These are phyloP conservation scores for Fusarium irregulare DNA, from an alignment of 2,329 filamentous ascomycete species.

Conservation along the genomic window DNA sequence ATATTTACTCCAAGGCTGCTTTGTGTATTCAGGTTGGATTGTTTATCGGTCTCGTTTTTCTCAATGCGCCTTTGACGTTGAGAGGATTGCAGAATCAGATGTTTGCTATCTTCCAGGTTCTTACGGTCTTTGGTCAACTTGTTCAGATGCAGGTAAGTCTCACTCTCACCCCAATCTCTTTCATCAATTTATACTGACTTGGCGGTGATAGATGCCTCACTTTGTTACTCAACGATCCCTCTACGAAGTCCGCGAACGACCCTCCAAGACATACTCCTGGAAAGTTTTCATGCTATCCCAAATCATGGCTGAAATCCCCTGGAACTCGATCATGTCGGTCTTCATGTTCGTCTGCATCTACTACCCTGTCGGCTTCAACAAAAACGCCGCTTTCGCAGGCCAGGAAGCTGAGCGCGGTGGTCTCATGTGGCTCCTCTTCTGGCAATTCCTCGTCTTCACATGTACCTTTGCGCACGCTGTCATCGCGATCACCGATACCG, in stretches of 20 bases:
- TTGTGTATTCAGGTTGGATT: slow-evolving; percentile 75
- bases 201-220: slow-evolving; percentile 65
- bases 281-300: slow-evolving; percentile 86
- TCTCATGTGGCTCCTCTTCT: slow-evolving; percentile 75
- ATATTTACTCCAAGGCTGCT: slow-evolving; percentile 84
- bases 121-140: slow-evolving; percentile 83
- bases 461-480: slow-evolving; percentile 75
- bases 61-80: slow-evolving; percentile 73
- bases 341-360: slow-evolving; percentile 86
- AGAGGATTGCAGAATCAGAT: slow-evolving; percentile 90
- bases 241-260: slow-evolving; percentile 87
- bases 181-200: too few species aligned
- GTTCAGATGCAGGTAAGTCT: slow-evolving; percentile 60
- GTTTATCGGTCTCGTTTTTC: slow-evolving; percentile 87
- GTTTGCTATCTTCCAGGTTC: slow-evolving; percentile 85
- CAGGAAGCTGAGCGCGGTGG: slow-evolving; percentile 64
- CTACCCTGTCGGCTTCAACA: slow-evolving; percentile 82
- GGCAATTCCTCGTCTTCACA: slow-evolving; percentile 74
- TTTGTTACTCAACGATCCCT: slow-evolving; percentile 84
- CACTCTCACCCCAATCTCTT: too few species aligned
- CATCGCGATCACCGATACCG: slow-evolving; percentile 71
- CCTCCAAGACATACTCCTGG: slow-evolving; percentile 87
- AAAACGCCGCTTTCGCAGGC: slow-evolving; percentile 64
- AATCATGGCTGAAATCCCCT: slow-evolving; percentile 85
- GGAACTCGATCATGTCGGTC: slow-evolving; percentile 80